Evolutionary conservation across 106 monocot genomes (phyloP).

Genomic region (Alisma plantagoaquatica): DNA sequence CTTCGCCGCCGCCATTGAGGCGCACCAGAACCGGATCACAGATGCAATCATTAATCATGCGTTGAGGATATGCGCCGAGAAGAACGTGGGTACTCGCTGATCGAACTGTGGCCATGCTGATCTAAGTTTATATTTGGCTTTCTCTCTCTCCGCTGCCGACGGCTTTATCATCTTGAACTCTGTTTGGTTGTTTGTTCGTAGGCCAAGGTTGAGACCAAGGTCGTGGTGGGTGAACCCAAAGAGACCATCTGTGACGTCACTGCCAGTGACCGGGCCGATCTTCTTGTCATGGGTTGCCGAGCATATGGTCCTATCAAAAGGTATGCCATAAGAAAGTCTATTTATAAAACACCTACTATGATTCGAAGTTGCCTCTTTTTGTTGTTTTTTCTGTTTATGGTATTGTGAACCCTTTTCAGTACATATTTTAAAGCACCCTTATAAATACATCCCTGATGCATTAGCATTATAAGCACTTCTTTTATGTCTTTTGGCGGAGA

Average conservation of each 20-base stretch:
- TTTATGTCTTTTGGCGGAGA: too few relatives aligned
- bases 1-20: conserved; percentile 81
- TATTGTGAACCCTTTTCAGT: too few relatives aligned
- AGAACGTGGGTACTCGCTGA: conserved; percentile 30
- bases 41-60: conserved; percentile 73
- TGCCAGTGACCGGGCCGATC: conserved; percentile 38
- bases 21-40: conserved; percentile 83
- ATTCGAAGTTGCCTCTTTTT: too few relatives aligned
- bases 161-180: not conserved
- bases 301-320: conserved; percentile 70
- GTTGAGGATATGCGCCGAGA: conserved; percentile 61
- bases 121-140: not conserved
- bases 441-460: too few relatives aligned
- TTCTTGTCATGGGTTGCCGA: conserved; percentile 88
- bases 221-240: conserved; percentile 86
- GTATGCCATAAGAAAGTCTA: too few relatives aligned
- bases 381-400: conserved; percentile 1
- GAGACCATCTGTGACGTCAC: conserved; percentile 57
- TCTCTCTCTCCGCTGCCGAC: not conserved
- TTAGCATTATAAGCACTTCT: too few relatives aligned
- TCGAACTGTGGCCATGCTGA: not conserved
- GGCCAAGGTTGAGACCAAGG: conserved; percentile 55
- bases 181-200: conserved; percentile 12
- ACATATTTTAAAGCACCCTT: too few relatives aligned
- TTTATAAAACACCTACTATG: too few relatives aligned